A percentile compares a stretch with the other conserved stretches of the same genome.
These are phyloP conservation scores for Ogataea angusta DNA, from an alignment of 805 yeast genomes.

Conservation along the genomic window DNA sequence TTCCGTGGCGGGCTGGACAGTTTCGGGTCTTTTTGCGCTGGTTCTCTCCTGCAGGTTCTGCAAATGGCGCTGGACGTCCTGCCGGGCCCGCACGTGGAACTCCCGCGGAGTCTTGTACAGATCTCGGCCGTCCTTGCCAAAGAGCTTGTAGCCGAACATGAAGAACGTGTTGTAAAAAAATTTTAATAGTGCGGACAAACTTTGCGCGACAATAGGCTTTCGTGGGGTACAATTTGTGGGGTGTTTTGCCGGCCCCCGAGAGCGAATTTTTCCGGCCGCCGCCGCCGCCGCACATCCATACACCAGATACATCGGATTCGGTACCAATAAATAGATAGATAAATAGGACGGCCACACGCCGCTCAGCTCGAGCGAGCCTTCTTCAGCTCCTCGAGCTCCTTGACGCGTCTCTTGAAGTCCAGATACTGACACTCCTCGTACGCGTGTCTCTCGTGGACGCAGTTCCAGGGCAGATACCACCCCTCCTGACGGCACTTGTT, in stretches of 20 bases:
- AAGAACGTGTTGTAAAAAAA: conserved; percentile 2
- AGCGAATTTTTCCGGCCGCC: conserved; percentile 3
- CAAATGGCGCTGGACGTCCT: conserved; percentile 30
- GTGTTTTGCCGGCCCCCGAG: neutral
- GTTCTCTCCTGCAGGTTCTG: conserved; percentile 13
- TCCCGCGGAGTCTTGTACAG: conserved; percentile 30
- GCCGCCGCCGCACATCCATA: neutral
- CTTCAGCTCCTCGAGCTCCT: conserved; percentile 61
- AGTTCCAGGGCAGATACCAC: conserved; percentile 63
- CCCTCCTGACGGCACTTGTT: conserved; percentile 60
- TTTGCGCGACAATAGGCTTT: conserved; percentile 1
- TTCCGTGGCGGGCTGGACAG: conserved; percentile 1
- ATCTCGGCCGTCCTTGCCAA: conserved; percentile 26
- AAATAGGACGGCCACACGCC: neutral
- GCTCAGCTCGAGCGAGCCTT: conserved; percentile 28
- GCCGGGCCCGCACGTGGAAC: conserved; percentile 33
- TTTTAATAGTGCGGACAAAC: conserved; percentile 8
- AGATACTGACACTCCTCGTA: conserved; percentile 84
- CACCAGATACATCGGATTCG: neutral
- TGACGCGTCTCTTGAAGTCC: conserved; percentile 77
- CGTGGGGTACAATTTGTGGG: conserved; percentile 7
- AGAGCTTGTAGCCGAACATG: conserved; percentile 34
- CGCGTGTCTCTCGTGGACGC: conserved; percentile 72
- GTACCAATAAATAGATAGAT: neutral
- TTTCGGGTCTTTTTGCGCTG: neutral